Percentiles rank a stretch among this genome's conserved stretches.
Evolutionary conservation across 2,329 filamentous ascomycete genomes (phyloP).

Genomic region (Exophiala oligosperma): DNA sequence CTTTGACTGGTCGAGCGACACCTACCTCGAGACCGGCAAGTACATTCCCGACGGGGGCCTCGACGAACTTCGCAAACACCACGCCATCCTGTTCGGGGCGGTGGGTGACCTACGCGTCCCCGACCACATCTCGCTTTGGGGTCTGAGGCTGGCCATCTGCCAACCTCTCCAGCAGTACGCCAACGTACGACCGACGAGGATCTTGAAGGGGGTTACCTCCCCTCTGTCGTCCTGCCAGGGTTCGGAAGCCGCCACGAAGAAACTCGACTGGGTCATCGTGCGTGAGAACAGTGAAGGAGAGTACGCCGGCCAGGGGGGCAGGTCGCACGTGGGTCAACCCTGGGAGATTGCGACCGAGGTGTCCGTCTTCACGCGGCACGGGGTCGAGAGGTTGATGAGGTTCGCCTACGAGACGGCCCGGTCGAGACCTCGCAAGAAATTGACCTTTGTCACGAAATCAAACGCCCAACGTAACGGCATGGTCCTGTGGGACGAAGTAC

Average conservation of each 20-base stretch:
- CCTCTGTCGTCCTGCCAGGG: constrained; percentile 38
- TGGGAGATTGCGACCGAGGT: constrained; percentile 66
- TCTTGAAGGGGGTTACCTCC: constrained; percentile 61
- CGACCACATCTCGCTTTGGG: constrained; percentile 68
- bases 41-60: constrained; percentile 65
- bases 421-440: constrained; percentile 55
- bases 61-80: constrained; percentile 57
- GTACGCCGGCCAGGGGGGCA: constrained; percentile 65
- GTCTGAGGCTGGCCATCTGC: constrained; percentile 65
- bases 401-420: constrained; percentile 64
- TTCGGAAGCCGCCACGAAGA: constrained; percentile 53
- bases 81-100: constrained; percentile 69
- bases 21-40: constrained; percentile 64
- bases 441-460: constrained; percentile 66
- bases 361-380: constrained; percentile 62
- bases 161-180: constrained; percentile 68
- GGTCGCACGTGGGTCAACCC: constrained; percentile 57
- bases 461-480: constrained; percentile 67
- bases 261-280: constrained; percentile 67
- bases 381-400: constrained; percentile 59
- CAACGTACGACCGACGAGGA: constrained; percentile 65
- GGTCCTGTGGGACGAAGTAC: constrained; percentile 68
- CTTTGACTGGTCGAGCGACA: constrained; percentile 68
- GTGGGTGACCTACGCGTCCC: constrained; percentile 65
- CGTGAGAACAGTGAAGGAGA: constrained; percentile 68